Conservation (phyloP, 1,139 yeast genomes). For the Protomyces lactucae-debilis region DNA sequence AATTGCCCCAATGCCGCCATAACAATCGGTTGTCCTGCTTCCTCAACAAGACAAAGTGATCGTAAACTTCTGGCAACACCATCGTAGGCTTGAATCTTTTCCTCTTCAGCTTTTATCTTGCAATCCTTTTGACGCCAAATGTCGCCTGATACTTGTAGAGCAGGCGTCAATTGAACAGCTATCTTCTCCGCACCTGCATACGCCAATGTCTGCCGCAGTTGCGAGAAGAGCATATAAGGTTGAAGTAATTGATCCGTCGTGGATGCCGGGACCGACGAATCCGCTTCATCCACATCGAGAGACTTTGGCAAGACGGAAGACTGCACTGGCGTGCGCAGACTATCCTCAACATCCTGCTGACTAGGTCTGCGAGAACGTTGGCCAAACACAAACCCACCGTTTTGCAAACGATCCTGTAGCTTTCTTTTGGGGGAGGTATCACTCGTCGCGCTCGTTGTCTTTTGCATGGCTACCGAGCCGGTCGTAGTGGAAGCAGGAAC, state of each 20-base stretch:
- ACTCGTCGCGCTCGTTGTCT: background rate
- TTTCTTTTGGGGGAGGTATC: background rate
- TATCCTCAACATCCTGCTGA: too few relatives aligned
- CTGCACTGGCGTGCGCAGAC: too few relatives aligned
- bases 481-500: background rate
- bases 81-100: constrained; percentile 24
- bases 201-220: background rate
- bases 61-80: constrained; percentile 11
- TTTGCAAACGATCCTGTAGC: too few relatives aligned
- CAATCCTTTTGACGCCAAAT: constrained; percentile 21
- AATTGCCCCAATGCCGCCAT: constrained; percentile 1
- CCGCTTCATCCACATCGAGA: background rate
- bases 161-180: background rate
- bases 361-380: too few relatives aligned
- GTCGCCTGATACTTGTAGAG: constrained; percentile 18
- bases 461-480: background rate
- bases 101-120: constrained; percentile 27
- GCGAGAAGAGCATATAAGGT: background rate
- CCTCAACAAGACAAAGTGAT: constrained; percentile 7
- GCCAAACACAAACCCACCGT: too few relatives aligned
- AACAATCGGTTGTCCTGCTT: constrained; percentile 8
- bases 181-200: background rate
- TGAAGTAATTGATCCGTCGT: background rate
- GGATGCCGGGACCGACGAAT: background rate
- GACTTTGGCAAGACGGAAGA: too few relatives aligned